Conservation (phyloP, 441 rosid genomes). For the Flueggea neowawraea region DNA sequence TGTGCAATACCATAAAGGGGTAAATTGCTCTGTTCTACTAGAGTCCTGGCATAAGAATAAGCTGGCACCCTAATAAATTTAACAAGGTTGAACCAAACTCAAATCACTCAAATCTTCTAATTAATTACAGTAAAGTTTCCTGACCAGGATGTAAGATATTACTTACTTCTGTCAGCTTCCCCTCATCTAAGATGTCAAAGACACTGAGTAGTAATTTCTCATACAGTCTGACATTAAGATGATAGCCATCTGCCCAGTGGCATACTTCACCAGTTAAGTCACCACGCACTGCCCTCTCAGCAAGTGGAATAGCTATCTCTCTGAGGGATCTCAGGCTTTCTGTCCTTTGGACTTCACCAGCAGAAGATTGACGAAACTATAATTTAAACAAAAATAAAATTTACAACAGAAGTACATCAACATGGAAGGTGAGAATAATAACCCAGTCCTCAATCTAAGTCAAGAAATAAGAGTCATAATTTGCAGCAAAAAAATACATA, state of each 20-base stretch:
- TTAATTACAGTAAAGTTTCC: neutral
- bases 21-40: neutral
- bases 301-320: slow-evolving; percentile 89
- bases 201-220: slow-evolving; percentile 95
- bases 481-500: no score
- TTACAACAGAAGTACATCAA: neutral
- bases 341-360: slow-evolving; percentile 90
- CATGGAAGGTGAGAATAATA: neutral
- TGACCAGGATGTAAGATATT: slow-evolving; percentile 9
- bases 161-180: slow-evolving; percentile 92
- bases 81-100: neutral
- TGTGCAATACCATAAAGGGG: no score
- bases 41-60: neutral
- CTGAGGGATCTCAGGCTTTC: slow-evolving; percentile 90
- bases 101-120: neutral
- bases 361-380: slow-evolving; percentile 82
- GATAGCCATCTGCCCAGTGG: slow-evolving; percentile 99
- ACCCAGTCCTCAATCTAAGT: no score
- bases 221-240: slow-evolving; percentile 85
- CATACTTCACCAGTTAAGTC: slow-evolving; percentile 99
- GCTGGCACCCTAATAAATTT: neutral
- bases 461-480: no score
- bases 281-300: slow-evolving; percentile 98
- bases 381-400: neutral
- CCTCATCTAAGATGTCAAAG: slow-evolving; percentile 94